Percentiles rank a stretch among this genome's conserved stretches.
Evolutionary conservation across 2,329 filamentous ascomycete genomes (phyloP).

Genomic region (Alternaria sp.): DNA sequence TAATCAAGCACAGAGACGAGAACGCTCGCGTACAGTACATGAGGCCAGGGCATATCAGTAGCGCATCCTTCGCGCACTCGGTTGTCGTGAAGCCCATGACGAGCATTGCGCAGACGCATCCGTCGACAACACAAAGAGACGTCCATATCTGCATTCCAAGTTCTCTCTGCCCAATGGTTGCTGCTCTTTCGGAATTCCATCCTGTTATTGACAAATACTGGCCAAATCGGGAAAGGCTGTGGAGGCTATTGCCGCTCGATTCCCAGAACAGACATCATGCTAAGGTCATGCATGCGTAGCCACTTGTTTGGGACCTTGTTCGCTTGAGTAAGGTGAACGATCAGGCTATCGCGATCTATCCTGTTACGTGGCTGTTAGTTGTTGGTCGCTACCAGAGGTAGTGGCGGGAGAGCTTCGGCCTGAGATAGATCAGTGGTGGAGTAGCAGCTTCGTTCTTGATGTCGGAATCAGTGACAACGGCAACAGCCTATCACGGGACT

Average conservation of each 20-base stretch:
- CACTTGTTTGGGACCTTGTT: background rate
- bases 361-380: conserved; percentile 4
- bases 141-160: background rate
- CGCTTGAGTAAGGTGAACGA: background rate
- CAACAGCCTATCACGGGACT: background rate
- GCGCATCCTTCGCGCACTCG: background rate
- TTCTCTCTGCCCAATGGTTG: background rate
- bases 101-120: background rate
- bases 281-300: conserved; percentile 1
- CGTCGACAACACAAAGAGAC: background rate
- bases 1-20: background rate
- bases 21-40: background rate
- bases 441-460: background rate
- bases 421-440: background rate
- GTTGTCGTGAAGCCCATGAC: background rate
- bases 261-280: background rate
- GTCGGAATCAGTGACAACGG: background rate
- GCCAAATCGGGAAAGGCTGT: background rate
- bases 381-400: background rate
- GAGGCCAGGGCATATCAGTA: background rate
- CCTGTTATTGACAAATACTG: background rate
- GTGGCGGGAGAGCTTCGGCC: background rate
- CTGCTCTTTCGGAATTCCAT: background rate
- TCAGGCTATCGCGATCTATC: background rate
- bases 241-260: background rate